A percentile compares a stretch with the other conserved stretches of the same genome.
These are phyloP conservation scores for Setaria italica DNA, from an alignment of 202 grass and related monocot genomes.

Conservation along the genomic window DNA sequence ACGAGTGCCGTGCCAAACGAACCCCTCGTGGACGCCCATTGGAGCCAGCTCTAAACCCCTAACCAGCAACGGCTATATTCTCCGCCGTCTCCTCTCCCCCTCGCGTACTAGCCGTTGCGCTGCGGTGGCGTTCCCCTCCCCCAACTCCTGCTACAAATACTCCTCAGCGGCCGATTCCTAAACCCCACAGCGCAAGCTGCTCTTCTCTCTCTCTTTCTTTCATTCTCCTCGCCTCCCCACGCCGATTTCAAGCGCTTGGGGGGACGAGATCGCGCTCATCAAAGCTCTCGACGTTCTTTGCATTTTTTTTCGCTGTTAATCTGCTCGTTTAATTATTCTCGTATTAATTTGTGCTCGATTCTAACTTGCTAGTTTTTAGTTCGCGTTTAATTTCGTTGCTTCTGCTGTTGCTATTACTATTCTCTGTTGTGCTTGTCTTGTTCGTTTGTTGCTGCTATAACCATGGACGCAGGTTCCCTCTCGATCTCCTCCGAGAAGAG, in stretches of 20 bases:
- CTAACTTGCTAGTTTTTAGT: neutral
- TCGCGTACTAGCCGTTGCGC: constrained; percentile 44
- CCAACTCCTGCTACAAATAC: constrained; percentile 40
- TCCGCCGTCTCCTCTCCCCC: neutral
- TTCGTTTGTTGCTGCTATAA: constrained; percentile 48
- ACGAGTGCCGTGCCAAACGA: too few relatives aligned
- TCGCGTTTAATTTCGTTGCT: neutral
- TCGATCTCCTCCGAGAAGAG: constrained; percentile 71
- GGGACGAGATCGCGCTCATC: constrained; percentile 13
- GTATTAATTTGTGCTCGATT: neutral
- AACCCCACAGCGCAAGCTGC: constrained; percentile 38
- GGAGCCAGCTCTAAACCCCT: neutral
- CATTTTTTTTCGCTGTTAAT: constrained; percentile 14
- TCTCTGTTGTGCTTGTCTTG: neutral
- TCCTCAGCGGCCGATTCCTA: constrained; percentile 4
- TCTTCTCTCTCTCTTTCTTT: neutral
- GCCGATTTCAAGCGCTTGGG: constrained; percentile 31
- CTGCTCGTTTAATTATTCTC: neutral
- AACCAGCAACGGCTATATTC: constrained; percentile 53
- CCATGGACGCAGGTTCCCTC: constrained; percentile 76
- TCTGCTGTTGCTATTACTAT: constrained; percentile 33
- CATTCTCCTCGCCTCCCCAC: constrained; percentile 26
- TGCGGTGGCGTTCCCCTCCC: constrained; percentile 1
- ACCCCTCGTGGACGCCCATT: neutral
- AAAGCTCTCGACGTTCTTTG: constrained; percentile 17